These are phyloP conservation scores for Neofusicoccum sp. DNA, from an alignment of 2,329 filamentous ascomycete genomes.

Conservation along the genomic window DNA sequence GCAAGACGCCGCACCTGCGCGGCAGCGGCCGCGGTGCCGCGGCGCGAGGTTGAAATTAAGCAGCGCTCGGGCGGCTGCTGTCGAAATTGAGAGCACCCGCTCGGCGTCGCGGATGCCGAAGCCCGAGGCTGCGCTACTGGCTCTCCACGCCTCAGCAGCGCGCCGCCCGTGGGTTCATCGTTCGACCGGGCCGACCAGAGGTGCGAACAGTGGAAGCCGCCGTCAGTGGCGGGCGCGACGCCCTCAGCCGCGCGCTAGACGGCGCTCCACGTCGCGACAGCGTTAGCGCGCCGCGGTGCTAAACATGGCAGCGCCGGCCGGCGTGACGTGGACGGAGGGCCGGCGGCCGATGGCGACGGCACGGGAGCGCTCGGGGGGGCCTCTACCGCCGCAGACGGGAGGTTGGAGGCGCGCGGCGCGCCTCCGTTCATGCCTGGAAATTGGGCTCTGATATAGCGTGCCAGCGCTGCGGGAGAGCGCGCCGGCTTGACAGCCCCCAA, in stretches of 20 bases:
- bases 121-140: not conserved
- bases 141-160: not conserved
- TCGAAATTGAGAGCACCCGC: slow-evolving; percentile 8
- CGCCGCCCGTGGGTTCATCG: not conserved
- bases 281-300: not conserved
- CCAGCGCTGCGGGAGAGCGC: slow-evolving; percentile 15
- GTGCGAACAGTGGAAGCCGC: not conserved
- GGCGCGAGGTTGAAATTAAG: slow-evolving; percentile 11
- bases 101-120: slow-evolving; percentile 2
- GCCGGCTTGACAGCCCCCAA: slow-evolving; percentile 14
- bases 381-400: not conserved
- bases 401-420: not conserved
- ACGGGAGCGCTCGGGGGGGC: not conserved
- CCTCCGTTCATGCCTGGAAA: slow-evolving; percentile 5
- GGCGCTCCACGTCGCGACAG: slow-evolving; percentile 1
- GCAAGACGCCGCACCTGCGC: not conserved
- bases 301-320: not conserved
- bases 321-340: slow-evolving; percentile 10
- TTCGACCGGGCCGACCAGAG: slow-evolving; percentile 15
- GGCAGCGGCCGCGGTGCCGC: slow-evolving; percentile 4
- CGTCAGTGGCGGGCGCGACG: slow-evolving; percentile 12
- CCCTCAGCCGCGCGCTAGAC: slow-evolving; percentile 13
- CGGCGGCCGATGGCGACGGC: not conserved
- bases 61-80: slow-evolving; percentile 1
- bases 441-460: slow-evolving; percentile 20